A percentile compares a stretch with the other conserved stretches of the same genome.
These are phyloP conservation scores for Vicia sativa DNA, from an alignment of 306 rosid species.

Conservation along the genomic window DNA sequence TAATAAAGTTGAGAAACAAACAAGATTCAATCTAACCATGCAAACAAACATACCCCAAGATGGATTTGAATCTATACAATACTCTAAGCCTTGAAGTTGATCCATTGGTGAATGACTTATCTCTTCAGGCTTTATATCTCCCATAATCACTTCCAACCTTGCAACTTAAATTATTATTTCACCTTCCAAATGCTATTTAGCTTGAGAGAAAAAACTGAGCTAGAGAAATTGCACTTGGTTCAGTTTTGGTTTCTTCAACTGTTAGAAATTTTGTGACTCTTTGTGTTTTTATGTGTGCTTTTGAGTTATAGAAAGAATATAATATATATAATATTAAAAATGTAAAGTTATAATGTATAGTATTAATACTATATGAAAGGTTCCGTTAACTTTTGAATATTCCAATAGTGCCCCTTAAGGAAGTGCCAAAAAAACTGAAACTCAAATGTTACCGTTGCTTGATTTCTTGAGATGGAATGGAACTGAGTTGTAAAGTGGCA, in stretches of 20 bases:
- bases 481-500: slow-evolving; percentile 1
- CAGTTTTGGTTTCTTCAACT: slow-evolving; percentile 12
- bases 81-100: slow-evolving; percentile 98
- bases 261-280: background rate
- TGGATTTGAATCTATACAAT: slow-evolving; percentile 96
- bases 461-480: slow-evolving; percentile 37
- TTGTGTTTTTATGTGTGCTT: slow-evolving; percentile 36
- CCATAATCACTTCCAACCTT: slow-evolving; percentile 62
- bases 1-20: slow-evolving; percentile 14
- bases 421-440: slow-evolving; percentile 68
- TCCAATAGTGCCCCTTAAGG: slow-evolving; percentile 70
- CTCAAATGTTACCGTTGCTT: slow-evolving; percentile 87
- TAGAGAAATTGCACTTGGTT: slow-evolving; percentile 42
- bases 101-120: slow-evolving; percentile 91
- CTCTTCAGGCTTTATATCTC: slow-evolving; percentile 75
- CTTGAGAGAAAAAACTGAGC: slow-evolving; percentile 27
- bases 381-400: slow-evolving; percentile 65
- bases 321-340: background rate
- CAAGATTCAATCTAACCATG: slow-evolving; percentile 29
- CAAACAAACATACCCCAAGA: slow-evolving; percentile 84
- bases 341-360: background rate
- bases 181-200: slow-evolving; percentile 38
- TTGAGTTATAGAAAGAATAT: slow-evolving; percentile 25
- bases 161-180: slow-evolving; percentile 6
- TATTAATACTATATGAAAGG: slow-evolving; percentile 35